phyloP scores from a whole-genome alignment of 2,329 filamentous ascomycete species.

The Diaporthe citriasiana region DNA sequence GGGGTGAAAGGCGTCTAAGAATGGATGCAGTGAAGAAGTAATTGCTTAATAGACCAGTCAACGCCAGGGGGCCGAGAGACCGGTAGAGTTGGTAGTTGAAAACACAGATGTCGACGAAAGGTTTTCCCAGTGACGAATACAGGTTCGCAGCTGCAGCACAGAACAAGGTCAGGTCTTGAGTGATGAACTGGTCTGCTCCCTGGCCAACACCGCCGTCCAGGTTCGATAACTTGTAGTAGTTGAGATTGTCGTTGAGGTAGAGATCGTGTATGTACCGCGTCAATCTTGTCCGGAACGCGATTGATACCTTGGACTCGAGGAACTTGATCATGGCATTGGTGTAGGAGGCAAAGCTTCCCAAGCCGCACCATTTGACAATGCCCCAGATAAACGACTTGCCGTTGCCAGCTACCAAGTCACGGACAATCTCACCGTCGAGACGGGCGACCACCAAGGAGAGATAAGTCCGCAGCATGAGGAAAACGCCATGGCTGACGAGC shows the following conservation, averaged over 20 bases:
- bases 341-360: constrained; percentile 94
- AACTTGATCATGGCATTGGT: constrained; percentile 99
- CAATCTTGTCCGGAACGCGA: constrained; percentile 94
- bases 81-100: constrained; percentile 98
- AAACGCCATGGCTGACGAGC: constrained; percentile 88
- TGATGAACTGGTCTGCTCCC: constrained; percentile 96
- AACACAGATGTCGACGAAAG: constrained; percentile 94
- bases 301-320: constrained; percentile 96
- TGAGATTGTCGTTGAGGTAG: constrained; percentile 93
- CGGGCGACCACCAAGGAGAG: constrained; percentile 93
- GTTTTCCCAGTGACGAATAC: constrained; percentile 98
- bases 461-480: constrained; percentile 93
- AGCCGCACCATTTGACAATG: constrained; percentile 93
- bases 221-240: constrained; percentile 96
- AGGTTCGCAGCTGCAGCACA: constrained; percentile 92
- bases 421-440: constrained; percentile 94
- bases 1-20: constrained; percentile 88
- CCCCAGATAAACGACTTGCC: constrained; percentile 90
- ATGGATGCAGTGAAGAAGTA: constrained; percentile 96
- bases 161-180: constrained; percentile 95
- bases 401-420: constrained; percentile 95
- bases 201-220: constrained; percentile 93
- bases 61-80: constrained; percentile 88
- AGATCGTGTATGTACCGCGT: constrained; percentile 98
- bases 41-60: constrained; percentile 89